These are phyloP conservation scores for Hypoxylon fragiforme DNA, from an alignment of 495 filamentous ascomycete species.

Conservation along the genomic window DNA sequence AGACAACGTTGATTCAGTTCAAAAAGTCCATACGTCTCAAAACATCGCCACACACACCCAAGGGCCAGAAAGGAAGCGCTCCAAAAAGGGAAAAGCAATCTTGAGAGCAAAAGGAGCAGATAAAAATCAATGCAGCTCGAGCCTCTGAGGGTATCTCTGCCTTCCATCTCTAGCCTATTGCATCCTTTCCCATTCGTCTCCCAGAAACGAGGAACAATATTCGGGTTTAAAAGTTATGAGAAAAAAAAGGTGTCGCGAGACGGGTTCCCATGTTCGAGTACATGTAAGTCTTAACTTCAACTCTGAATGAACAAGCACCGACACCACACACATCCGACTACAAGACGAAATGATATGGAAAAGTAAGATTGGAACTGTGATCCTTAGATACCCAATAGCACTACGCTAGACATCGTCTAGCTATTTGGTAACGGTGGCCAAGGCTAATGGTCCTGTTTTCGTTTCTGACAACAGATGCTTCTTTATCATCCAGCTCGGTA, in stretches of 20 bases:
- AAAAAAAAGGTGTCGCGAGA: conserved; percentile 20
- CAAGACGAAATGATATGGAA: not conserved
- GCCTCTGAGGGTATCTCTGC: conserved; percentile 27
- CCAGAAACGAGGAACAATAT: conserved; percentile 2
- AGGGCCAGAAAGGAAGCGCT: not conserved
- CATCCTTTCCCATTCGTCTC: conserved; percentile 11
- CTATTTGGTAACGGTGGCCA: no score
- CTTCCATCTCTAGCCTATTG: conserved; percentile 25
- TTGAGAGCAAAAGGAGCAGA: conserved; percentile 12
- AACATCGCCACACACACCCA: not conserved
- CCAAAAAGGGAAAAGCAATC: conserved; percentile 12
- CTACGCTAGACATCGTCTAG: no score
- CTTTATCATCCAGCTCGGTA: conserved; percentile 2
- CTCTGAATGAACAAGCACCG: conserved; percentile 2
- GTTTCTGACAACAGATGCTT: no score
- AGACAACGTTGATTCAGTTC: not conserved
- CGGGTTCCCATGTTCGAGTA: conserved; percentile 8
- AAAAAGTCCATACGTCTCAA: not conserved
- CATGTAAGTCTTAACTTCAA: conserved; percentile 15
- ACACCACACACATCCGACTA: not conserved
- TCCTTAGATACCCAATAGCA: no score
- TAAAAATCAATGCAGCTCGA: conserved; percentile 16
- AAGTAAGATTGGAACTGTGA: not conserved
- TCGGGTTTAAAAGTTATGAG: not conserved
- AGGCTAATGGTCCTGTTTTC: no score